phyloP scores from a whole-genome alignment of 73 alveolate species.

The Blepharisma stoltei region DNA sequence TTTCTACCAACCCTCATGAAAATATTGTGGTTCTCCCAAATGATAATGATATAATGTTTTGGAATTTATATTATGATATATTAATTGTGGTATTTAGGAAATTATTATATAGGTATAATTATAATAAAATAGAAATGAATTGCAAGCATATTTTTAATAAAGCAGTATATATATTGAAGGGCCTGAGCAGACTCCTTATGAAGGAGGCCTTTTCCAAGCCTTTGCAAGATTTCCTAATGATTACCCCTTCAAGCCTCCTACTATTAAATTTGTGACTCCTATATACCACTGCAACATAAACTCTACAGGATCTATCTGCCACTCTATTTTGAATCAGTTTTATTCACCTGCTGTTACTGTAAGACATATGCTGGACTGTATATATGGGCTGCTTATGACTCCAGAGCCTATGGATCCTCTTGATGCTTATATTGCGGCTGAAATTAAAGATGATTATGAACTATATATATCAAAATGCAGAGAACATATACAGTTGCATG shows the following conservation, averaged over 20 bases:
- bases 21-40: constrained; percentile 34
- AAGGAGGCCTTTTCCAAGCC: constrained; percentile 46
- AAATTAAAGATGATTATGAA: constrained; percentile 33
- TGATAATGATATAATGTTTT: constrained; percentile 37
- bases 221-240: constrained; percentile 41
- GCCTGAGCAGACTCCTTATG: constrained; percentile 51
- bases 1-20: constrained; percentile 7
- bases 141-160: constrained; percentile 36
- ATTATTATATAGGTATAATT: too few relatives aligned
- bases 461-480: constrained; percentile 18
- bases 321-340: constrained; percentile 31
- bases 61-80: constrained; percentile 51
- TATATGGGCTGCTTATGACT: constrained; percentile 36
- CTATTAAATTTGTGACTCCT: constrained; percentile 36
- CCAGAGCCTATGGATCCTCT: constrained; percentile 55
- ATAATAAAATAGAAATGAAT: too few relatives aligned
- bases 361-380: constrained; percentile 26
- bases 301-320: constrained; percentile 40
- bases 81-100: too few relatives aligned
- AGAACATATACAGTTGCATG: constrained; percentile 29
- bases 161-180: constrained; percentile 52
- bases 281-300: constrained; percentile 51
- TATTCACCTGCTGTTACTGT: constrained; percentile 53
- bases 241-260: constrained; percentile 64
- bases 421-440: constrained; percentile 48